Percentiles rank a stretch among this genome's conserved stretches.
Evolutionary conservation across 1,284 basidiomycete genomes (phyloP).

Genomic region (Tilletia caries): DNA sequence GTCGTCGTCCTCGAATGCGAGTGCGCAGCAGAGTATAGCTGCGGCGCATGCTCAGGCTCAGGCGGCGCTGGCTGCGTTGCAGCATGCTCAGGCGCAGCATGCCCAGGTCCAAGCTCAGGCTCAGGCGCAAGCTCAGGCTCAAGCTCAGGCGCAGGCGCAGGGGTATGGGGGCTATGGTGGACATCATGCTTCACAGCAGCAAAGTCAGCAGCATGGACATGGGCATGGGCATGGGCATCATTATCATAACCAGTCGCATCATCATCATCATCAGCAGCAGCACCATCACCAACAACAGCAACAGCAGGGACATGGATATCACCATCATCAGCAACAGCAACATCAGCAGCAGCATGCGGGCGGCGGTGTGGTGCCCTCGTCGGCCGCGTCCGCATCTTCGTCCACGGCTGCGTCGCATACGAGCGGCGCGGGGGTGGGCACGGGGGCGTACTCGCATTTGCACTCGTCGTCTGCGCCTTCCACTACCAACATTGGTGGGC

Average conservation of each 20-base stretch:
- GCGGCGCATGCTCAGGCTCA: neutral
- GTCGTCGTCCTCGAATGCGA: neutral
- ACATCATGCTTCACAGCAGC: no score
- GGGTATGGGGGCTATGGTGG: no score
- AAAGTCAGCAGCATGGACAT: neutral
- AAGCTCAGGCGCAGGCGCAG: no score
- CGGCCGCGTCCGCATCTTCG: neutral
- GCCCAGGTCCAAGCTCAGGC: neutral
- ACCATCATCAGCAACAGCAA: conserved; percentile 4
- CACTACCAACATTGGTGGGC: no score
- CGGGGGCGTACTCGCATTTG: neutral
- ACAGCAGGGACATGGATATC: neutral
- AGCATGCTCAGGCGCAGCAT: neutral
- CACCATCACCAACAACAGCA: neutral
- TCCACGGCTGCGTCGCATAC: neutral
- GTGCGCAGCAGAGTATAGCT: neutral
- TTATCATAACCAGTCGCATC: neutral
- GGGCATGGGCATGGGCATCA: neutral
- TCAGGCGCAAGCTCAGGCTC: neutral
- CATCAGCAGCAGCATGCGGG: neutral
- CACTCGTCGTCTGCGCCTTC: neutral
- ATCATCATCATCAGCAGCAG: neutral
- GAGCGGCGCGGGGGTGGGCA: no score
- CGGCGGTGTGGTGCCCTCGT: neutral
- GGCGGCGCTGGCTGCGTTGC: neutral